These are phyloP conservation scores for Phytophthora pistaciae DNA, from an alignment of 352 stramenopile genomes.

Conservation along the genomic window DNA sequence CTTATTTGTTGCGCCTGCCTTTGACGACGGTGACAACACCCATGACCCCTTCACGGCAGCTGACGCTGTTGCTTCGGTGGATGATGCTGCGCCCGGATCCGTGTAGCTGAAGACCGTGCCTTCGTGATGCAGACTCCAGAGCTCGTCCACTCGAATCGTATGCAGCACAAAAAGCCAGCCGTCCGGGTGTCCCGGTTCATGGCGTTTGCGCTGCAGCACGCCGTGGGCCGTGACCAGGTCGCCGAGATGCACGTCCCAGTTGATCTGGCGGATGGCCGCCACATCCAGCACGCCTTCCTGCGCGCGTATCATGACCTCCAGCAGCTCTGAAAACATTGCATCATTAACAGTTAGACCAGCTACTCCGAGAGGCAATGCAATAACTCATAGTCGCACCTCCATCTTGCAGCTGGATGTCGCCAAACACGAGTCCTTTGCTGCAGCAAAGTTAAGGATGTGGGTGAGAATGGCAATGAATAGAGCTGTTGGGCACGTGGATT, in stretches of 20 bases:
- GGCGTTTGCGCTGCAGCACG: conserved; percentile 51
- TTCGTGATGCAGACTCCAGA: conserved; percentile 63
- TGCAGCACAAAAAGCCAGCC: conserved; percentile 66
- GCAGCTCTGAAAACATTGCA: conserved; percentile 46
- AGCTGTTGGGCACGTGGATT: neutral
- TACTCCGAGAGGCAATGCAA: neutral
- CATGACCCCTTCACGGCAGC: conserved; percentile 50
- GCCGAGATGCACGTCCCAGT: conserved; percentile 85
- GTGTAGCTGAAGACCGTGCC: conserved; percentile 69
- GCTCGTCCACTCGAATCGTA: conserved; percentile 57
- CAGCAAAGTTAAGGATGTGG: conserved; percentile 1
- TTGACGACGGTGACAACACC: conserved; percentile 56
- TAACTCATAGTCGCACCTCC: conserved; percentile 38
- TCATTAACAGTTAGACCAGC: neutral
- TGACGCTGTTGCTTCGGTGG: conserved; percentile 3
- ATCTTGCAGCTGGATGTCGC: conserved; percentile 79
- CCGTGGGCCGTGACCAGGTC: conserved; percentile 64
- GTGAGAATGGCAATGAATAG: neutral
- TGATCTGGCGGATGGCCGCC: conserved; percentile 72
- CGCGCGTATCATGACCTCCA: conserved; percentile 88
- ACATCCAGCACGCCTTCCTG: conserved; percentile 63
- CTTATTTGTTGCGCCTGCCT: conserved; percentile 55
- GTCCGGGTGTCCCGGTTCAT: conserved; percentile 26
- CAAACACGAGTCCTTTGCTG: conserved; percentile 87
- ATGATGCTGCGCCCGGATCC: conserved; percentile 2